Evolutionary conservation across 306 rosid species (phyloP), one percentile per base, ranked within the genome.

Genomic region (Prinsepia uniflora): DNA sequence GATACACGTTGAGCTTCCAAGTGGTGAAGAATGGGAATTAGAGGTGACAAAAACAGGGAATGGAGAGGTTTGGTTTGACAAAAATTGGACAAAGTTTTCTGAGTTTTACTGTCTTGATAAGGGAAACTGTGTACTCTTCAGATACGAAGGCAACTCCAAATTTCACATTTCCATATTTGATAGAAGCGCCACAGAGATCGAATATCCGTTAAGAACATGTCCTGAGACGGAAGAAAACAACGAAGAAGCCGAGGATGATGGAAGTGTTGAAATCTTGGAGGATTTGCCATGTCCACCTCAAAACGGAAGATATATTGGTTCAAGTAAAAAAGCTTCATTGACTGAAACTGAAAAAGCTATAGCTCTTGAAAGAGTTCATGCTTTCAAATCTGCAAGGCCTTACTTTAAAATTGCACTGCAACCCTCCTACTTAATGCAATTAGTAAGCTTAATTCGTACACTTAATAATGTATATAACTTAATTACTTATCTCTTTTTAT

Each of bases 131-230:
- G 18, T 79, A 5, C 3, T 42, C 6, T 79, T 79, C 10, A 6
- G 54, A 47, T 74, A 74, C 6, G 36, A 67, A 17, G 76, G 72
- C 14, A 41, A 74, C 4, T 69, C 64, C 3, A 52, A 13, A 24
- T 79, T 79, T 8, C 18, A 22, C 11, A 79, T 79, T 17, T 8
- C 9, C 47, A 64, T 79, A 30, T 74, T n/a, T 42, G 79, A 79
- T 24, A 8, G 24, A 8, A 74, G 39, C 30, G 41, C 68, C 13
- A 55, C 58, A 9, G 79, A 70, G 43, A 64, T 58, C 10, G 52
- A 69, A 7, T 79, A 79, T 74, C 75, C 73, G n/a, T n/a, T n/a
- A 6, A 6, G 10, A 44, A 4, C 47, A n/a, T 17, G 9, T 7
- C 45, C 49, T 2, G 2, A 2, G 18, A 72, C 5, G 17, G 50